phyloP scores from a whole-genome alignment of 768 basidiomycete genomes.

The Lactifluus subvellereus region DNA sequence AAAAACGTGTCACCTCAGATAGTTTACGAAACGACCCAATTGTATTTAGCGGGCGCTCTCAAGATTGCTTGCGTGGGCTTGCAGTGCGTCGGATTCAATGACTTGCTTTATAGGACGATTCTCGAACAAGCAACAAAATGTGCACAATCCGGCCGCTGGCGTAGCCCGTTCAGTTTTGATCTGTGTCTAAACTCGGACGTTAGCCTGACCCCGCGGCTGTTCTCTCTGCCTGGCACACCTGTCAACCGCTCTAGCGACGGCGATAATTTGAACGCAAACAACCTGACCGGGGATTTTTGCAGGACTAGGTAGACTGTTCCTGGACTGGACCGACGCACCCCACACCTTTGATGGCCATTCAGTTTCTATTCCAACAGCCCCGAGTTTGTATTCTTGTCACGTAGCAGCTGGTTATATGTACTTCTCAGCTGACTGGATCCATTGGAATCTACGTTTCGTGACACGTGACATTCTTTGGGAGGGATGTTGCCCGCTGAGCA shows the following conservation, averaged over 20 bases:
- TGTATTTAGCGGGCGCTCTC: conserved; percentile 67
- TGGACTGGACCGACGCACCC: not conserved
- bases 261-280: not conserved
- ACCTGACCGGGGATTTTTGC: not conserved
- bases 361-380: not conserved
- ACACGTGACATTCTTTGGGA: not conserved
- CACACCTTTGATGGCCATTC: not conserved
- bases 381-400: not conserved
- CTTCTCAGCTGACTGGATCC: not conserved
- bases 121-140: conserved; percentile 57
- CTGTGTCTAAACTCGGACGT: conserved; percentile 9
- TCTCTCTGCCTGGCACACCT: conserved; percentile 17
- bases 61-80: conserved; percentile 68
- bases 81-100: conserved; percentile 73
- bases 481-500: not conserved
- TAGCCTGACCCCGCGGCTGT: conserved; percentile 18
- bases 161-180: conserved; percentile 24
- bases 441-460: not conserved
- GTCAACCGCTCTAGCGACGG: conserved; percentile 1
- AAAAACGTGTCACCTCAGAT: conserved; percentile 78
- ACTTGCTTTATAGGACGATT: conserved; percentile 54
- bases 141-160: conserved; percentile 30
- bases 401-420: not conserved
- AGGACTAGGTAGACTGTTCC: conserved; percentile 10
- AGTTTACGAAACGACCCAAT: conserved; percentile 64